A percentile compares a stretch with the other conserved stretches of the same genome.
Conservation (phyloP, 176 grass and related monocot species). For the Musa acuminata region DNA sequence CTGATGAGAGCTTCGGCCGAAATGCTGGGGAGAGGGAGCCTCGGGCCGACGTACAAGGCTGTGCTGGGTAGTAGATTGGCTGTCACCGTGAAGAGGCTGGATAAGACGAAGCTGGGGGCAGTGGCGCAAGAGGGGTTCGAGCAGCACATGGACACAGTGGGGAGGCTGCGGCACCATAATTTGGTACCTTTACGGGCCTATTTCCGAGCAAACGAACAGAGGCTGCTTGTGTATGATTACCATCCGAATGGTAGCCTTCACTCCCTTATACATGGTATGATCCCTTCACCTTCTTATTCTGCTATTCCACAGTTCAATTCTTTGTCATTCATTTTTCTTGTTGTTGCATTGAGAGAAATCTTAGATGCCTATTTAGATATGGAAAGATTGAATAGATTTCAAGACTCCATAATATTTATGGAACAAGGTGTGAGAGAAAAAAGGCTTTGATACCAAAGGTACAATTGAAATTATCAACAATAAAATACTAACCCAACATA, state of each 20-base stretch:
- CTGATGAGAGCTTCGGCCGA: slow-evolving; percentile 90
- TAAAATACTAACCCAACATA: no score
- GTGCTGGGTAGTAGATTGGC: slow-evolving; percentile 61
- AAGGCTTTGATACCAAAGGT: no score
- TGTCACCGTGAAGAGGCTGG: slow-evolving; percentile 75
- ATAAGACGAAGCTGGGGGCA: slow-evolving; percentile 50
- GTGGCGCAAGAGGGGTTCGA: slow-evolving; percentile 64
- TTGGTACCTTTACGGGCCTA: slow-evolving; percentile 69
- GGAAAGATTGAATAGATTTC: background rate
- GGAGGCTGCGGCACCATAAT: slow-evolving; percentile 70
- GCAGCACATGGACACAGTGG: slow-evolving; percentile 76
- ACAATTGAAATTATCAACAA: no score
- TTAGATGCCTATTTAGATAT: background rate
- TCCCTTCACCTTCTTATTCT: background rate
- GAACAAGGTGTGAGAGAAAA: background rate
- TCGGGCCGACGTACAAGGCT: slow-evolving; percentile 87
- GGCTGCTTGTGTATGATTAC: slow-evolving; percentile 89
- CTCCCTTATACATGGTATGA: slow-evolving; percentile 73
- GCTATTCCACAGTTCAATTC: background rate
- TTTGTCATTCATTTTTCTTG: background rate
- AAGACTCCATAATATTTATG: background rate
- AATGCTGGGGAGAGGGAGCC: slow-evolving; percentile 77
- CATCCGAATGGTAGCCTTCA: slow-evolving; percentile 84
- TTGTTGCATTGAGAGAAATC: background rate
- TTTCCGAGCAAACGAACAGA: slow-evolving; percentile 95